Base-by-base conservation (phyloP, 2,329 filamentous ascomycete species). In the Leptographium flavum region DNA sequence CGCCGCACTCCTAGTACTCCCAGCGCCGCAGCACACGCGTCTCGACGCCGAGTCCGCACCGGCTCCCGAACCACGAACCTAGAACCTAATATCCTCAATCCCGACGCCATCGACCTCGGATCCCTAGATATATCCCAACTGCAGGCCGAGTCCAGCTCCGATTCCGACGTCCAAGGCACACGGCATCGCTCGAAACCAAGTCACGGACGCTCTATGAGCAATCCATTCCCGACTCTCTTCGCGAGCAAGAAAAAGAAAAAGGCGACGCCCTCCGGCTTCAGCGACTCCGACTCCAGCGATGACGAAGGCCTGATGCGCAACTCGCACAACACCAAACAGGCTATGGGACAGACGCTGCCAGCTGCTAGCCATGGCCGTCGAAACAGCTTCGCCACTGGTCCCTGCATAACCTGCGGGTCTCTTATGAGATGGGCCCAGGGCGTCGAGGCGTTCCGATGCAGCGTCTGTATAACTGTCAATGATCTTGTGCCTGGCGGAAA, bases 351-450 rank as follows among this genome's bases (percentile, higher is more conserved):
- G 19, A 54, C 61, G 54, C 51, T 64, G 55, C 60, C 68, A 54
- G 39, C 54, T 51, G 36, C 54, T 45, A 37, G 52, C 47, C 6
- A 51, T 59, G 31, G 49, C 47, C 66, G 59, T 51, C 76, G 71
- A 53, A 76, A 85, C 21, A 43, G 43, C 53, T 75, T 81, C 55
- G 68, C 70, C 25, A 80, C 76, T 28, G 83, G 85, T 21, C 79
- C 76, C 54, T 94, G 87, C 59, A 87, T 90, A 75, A 88, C 87
- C 30, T 94, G 87, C 60, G 83, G 81, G 55, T 83, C 82, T 45
- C 75, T 79, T 46, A 81, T 93, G 52, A 74, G 82, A 46, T 94
- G 87, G 81, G 86, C 86, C 2, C 75, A 72, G 50, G 75, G 81
- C 44, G 63, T 87, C 49, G 74, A 74, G 31, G 74, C 81, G 32